phyloP scores from a whole-genome alignment of 129 eudicot species.

The Flaveria bidentis region DNA sequence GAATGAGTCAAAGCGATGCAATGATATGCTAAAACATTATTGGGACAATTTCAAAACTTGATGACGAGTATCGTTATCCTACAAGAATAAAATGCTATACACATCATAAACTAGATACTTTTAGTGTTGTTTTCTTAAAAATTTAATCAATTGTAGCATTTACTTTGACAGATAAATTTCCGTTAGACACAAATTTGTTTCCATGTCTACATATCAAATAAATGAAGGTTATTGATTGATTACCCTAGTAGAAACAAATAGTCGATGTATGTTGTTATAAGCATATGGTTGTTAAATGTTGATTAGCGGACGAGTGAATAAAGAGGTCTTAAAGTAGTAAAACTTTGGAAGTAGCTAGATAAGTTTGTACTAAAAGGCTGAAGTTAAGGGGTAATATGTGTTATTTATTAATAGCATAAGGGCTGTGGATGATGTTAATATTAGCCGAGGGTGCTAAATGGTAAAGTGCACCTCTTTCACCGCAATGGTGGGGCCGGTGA shows the following conservation, averaged over 20 bases:
- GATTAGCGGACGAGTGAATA: no score
- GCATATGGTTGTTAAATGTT: background rate
- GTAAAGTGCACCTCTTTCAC: constrained; percentile 8
- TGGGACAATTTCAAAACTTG: background rate
- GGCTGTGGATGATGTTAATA: background rate
- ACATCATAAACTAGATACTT: background rate
- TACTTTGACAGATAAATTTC: background rate
- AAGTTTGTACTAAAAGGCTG: background rate
- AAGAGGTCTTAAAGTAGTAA: no score
- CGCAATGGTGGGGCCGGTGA: constrained; percentile 22
- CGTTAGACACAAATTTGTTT: background rate
- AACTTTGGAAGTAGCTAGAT: no score
- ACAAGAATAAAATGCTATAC: no score
- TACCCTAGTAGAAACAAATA: background rate
- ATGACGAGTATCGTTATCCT: background rate
- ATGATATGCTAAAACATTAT: background rate
- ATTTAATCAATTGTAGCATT: background rate
- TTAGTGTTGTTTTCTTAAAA: background rate
- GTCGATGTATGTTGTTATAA: background rate
- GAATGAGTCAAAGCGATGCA: background rate
- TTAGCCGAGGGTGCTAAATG: background rate
- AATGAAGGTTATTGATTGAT: background rate
- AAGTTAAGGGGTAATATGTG: background rate
- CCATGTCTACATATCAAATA: background rate
- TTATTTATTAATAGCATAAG: background rate